These are phyloP conservation scores for Colletotrichum chlorophyti DNA, from an alignment of 2,329 filamentous ascomycete genomes.

Conservation along the genomic window DNA sequence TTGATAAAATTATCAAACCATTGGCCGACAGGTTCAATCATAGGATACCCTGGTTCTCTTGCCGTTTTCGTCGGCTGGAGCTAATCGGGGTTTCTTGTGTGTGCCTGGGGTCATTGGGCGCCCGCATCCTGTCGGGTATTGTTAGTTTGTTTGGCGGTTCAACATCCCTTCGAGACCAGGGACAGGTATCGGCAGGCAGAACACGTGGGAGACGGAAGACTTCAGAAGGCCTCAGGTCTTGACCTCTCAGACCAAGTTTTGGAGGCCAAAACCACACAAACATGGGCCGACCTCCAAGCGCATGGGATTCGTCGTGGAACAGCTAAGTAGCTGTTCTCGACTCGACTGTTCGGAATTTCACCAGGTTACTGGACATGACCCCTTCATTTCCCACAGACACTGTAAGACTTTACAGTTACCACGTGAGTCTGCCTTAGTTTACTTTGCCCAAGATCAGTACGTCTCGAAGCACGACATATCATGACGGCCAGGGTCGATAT, in stretches of 20 bases:
- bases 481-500: too few relatives aligned
- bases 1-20: too few relatives aligned
- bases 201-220: conserved; percentile 21
- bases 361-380: too few relatives aligned
- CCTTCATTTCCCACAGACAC: too few relatives aligned
- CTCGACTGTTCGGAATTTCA: not conserved
- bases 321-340: not conserved
- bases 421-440: too few relatives aligned
- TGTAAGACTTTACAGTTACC: too few relatives aligned
- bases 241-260: conserved; percentile 8
- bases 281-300: not conserved
- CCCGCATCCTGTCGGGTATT: conserved; percentile 1
- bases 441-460: too few relatives aligned
- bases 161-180: conserved; percentile 3
- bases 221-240: conserved; percentile 12
- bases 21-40: too few relatives aligned
- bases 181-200: conserved; percentile 15
- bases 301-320: too few relatives aligned
- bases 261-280: conserved; percentile 9
- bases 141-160: not conserved
- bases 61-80: conserved; percentile 21
- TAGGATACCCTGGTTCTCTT: not conserved
- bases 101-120: not conserved
- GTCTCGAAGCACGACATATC: too few relatives aligned
- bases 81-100: not conserved